Conservation (phyloP, 2,329 filamentous ascomycete genomes). For the Coniochaeta ligniaria region DNA sequence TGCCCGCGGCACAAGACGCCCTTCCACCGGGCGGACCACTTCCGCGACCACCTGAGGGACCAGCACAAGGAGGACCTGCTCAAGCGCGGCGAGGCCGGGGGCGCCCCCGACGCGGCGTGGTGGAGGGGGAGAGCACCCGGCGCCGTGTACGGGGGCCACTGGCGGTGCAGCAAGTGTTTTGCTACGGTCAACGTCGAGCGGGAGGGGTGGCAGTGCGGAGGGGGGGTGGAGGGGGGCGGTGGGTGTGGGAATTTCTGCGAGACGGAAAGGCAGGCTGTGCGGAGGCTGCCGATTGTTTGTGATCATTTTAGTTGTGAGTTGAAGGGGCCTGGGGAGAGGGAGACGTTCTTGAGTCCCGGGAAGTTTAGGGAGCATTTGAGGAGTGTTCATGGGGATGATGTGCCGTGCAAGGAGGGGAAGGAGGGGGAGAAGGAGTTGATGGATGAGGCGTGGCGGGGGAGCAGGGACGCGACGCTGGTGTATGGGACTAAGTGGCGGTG, state of each 20-base stretch:
- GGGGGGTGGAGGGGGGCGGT: constrained; percentile 6
- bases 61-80: constrained; percentile 48
- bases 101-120: constrained; percentile 10
- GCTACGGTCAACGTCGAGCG: constrained; percentile 31
- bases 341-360: neutral
- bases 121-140: constrained; percentile 9
- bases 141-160: constrained; percentile 34
- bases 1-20: constrained; percentile 37
- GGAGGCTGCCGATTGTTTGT: neutral
- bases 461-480: neutral
- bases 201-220: constrained; percentile 35
- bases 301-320: constrained; percentile 2
- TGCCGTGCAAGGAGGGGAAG: neutral
- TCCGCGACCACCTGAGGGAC: constrained; percentile 47
- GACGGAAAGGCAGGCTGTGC: constrained; percentile 24
- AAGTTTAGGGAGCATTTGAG: neutral
- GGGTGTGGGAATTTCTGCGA: constrained; percentile 40
- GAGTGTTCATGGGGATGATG: neutral
- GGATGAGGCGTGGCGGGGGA: neutral
- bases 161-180: constrained; percentile 48
- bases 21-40: constrained; percentile 49
- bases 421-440: neutral
- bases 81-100: constrained; percentile 30
- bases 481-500: neutral
- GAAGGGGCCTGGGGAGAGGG: constrained; percentile 1